A percentile compares a stretch with the other conserved stretches of the same genome.
Conservation (phyloP, 139 green algal genomes). For the Chlorella sp. region DNA sequence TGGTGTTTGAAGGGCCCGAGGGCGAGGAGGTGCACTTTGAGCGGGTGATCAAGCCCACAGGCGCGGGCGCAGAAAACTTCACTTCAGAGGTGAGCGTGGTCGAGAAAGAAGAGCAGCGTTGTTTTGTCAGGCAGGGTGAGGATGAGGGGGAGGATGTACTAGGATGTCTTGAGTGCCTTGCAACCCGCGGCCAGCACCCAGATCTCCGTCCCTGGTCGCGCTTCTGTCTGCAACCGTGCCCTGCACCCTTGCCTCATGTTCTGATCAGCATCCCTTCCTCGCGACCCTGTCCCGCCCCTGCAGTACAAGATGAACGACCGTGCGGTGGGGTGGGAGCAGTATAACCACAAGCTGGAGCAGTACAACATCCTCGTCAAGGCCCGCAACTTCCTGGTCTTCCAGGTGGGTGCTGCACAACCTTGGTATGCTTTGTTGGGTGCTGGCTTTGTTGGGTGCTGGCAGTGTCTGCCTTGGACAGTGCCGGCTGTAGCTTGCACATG, state of each 20-base stretch:
- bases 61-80: slow-evolving; percentile 36
- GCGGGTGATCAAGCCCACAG: slow-evolving; percentile 73
- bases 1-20: slow-evolving; percentile 73
- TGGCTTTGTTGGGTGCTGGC: not conserved
- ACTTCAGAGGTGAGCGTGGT: not conserved
- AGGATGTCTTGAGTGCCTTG: too few relatives aligned
- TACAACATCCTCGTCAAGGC: slow-evolving; percentile 95
- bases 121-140: not conserved
- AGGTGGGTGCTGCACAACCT: slow-evolving; percentile 62
- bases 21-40: slow-evolving; percentile 81
- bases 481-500: not conserved
- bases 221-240: not conserved
- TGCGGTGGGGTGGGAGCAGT: slow-evolving; percentile 85
- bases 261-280: not conserved
- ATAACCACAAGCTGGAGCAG: slow-evolving; percentile 77
- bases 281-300: not conserved
- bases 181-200: not conserved
- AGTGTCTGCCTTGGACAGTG: not conserved
- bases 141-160: not conserved
- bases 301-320: slow-evolving; percentile 85
- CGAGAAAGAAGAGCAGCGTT: not conserved
- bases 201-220: not conserved
- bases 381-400: slow-evolving; percentile 99
- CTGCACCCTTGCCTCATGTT: not conserved
- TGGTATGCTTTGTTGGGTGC: not conserved